A percentile compares a stretch with the other conserved stretches of the same genome.
These are phyloP conservation scores for Domatiomyces globalis DNA, from an alignment of 2,329 filamentous ascomycete species.

Conservation along the genomic window DNA sequence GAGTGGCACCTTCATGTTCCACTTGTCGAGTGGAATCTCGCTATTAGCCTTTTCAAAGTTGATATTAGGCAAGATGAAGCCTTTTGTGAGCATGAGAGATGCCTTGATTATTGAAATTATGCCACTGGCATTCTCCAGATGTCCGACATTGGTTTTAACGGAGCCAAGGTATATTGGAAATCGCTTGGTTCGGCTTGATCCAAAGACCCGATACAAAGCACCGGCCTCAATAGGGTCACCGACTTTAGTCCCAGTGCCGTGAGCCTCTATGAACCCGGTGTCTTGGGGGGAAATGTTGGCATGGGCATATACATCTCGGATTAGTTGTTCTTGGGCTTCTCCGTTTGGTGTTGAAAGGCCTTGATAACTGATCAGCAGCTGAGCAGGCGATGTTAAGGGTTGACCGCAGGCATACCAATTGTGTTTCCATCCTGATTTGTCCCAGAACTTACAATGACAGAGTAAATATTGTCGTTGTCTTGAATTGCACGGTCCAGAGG, in stretches of 20 bases:
- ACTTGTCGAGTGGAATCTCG: neutral
- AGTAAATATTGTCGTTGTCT: conserved; percentile 30
- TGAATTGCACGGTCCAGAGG: conserved; percentile 27
- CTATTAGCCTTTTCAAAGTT: conserved; percentile 30
- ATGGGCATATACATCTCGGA: conserved; percentile 22
- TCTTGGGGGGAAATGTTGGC: conserved; percentile 15
- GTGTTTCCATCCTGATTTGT: conserved; percentile 35
- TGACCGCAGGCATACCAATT: conserved; percentile 12
- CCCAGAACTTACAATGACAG: conserved; percentile 29
- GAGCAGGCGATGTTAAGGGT: neutral
- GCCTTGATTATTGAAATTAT: conserved; percentile 9
- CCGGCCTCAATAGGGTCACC: conserved; percentile 20
- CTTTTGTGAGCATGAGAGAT: conserved; percentile 4
- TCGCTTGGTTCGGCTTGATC: neutral
- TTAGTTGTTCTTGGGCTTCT: conserved; percentile 24
- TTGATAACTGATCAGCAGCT: neutral
- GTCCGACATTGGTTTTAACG: conserved; percentile 6
- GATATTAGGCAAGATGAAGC: conserved; percentile 23
- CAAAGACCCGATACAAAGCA: conserved; percentile 21
- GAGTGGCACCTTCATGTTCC: conserved; percentile 2
- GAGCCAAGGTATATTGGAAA: conserved; percentile 3
- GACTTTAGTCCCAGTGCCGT: conserved; percentile 27
- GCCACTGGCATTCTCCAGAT: conserved; percentile 8
- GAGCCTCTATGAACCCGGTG: conserved; percentile 20
- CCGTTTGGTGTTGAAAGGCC: conserved; percentile 32